These are phyloP conservation scores for Claviceps cyperi DNA, from an alignment of 2,329 filamentous ascomycete genomes.

Conservation along the genomic window DNA sequence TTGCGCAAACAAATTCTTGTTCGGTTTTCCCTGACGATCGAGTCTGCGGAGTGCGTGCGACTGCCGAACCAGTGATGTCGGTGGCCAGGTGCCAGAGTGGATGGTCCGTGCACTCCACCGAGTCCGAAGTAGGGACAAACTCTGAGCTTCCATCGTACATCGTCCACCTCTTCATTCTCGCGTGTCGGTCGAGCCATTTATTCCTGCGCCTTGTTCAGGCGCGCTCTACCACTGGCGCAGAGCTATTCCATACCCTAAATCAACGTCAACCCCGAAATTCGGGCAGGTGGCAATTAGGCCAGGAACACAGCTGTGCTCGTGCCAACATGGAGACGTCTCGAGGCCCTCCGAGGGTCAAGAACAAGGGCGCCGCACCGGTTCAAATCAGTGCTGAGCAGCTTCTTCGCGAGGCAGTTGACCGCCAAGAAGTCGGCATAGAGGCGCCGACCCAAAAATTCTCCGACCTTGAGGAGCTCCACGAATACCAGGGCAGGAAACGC, in stretches of 20 bases:
- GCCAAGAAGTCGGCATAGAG: conserved; percentile 77
- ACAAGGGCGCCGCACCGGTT: conserved; percentile 83
- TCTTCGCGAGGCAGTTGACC: conserved; percentile 89
- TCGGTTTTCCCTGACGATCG: neutral
- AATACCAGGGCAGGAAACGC: conserved; percentile 89
- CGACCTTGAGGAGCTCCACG: conserved; percentile 93
- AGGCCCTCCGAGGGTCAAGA: conserved; percentile 92
- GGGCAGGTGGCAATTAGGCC: neutral
- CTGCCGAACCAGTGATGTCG: too few species aligned
- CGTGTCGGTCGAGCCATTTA: neutral
- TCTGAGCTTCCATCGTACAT: neutral
- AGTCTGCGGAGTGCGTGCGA: too few species aligned
- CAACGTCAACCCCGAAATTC: too few species aligned
- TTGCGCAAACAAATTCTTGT: neutral
- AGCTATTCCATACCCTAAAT: neutral
- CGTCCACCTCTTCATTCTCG: conserved; percentile 5
- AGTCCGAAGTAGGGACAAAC: neutral
- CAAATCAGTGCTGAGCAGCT: conserved; percentile 97
- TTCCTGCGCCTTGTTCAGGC: neutral
- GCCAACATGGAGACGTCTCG: conserved; percentile 68
- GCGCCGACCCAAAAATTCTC: conserved; percentile 89
- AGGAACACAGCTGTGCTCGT: neutral
- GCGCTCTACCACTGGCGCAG: neutral
- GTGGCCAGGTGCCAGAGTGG: too few species aligned
- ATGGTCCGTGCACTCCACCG: too few species aligned